phyloP scores from a whole-genome alignment of 352 stramenopile genomes.

The Poterioochromonas sp. region DNA sequence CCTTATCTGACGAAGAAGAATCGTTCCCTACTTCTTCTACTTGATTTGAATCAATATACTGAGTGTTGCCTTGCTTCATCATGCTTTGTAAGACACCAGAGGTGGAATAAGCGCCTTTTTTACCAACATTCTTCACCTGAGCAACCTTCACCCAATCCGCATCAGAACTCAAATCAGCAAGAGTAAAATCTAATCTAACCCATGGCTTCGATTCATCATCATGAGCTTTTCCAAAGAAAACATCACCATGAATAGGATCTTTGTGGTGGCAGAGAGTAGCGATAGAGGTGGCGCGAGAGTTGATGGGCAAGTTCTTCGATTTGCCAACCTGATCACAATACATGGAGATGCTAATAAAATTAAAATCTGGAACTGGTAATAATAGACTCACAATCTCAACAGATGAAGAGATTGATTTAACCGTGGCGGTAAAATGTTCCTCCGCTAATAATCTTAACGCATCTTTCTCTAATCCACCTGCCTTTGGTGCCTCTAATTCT shows the following conservation, averaged over 20 bases:
- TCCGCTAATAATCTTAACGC: neutral
- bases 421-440: neutral
- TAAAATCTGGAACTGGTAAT: neutral
- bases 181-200: constrained; percentile 5
- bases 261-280: neutral
- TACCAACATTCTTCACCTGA: neutral
- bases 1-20: too few species aligned
- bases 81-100: neutral
- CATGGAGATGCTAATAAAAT: constrained; percentile 17
- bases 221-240: neutral
- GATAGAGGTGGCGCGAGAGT: neutral
- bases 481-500: neutral
- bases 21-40: neutral
- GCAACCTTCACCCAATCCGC: neutral
- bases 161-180: constrained; percentile 19
- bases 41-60: neutral
- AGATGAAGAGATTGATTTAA: neutral
- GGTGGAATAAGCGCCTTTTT: neutral
- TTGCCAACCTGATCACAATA: constrained; percentile 16
- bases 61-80: neutral
- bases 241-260: neutral
- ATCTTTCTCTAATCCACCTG: constrained; percentile 1
- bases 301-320: neutral
- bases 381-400: constrained; percentile 3
- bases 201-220: constrained; percentile 3